phyloP scores from a whole-genome alignment of 2,329 filamentous ascomycete species.

The Colletotrichum camelliae region DNA sequence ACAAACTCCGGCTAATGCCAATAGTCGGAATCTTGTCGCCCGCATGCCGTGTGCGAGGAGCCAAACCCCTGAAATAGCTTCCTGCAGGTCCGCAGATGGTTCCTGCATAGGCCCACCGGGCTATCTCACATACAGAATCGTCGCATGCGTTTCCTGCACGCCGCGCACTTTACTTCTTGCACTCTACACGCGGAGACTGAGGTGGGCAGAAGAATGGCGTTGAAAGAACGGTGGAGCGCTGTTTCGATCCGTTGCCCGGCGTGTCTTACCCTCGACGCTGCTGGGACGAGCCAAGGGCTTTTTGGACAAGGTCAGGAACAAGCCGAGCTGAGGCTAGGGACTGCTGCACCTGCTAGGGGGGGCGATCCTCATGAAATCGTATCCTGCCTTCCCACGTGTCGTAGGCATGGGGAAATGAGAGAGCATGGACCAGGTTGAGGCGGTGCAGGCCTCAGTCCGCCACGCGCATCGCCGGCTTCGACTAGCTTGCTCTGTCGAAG shows the following conservation, averaged over 20 bases:
- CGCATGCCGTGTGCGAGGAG: not conserved
- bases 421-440: constrained; percentile 15
- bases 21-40: not conserved
- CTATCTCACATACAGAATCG: not conserved
- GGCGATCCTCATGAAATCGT: constrained; percentile 20
- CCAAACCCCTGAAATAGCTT: not conserved
- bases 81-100: constrained; percentile 4
- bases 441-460: constrained; percentile 8
- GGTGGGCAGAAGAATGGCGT: not conserved
- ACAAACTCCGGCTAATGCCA: not conserved
- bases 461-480: not conserved
- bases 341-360: constrained; percentile 1
- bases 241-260: not conserved
- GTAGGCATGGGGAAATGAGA: constrained; percentile 18
- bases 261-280: not conserved
- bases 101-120: constrained; percentile 1
- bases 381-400: constrained; percentile 18
- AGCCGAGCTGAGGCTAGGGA: constrained; percentile 8
- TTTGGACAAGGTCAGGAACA: constrained; percentile 17
- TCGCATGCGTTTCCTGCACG: not conserved
- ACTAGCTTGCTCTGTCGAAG: not conserved
- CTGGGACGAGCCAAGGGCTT: not conserved
- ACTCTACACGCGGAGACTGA: not conserved
- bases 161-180: not conserved
- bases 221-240: not conserved